Evolutionary conservation across 768 basidiomycete species (phyloP).

Genomic region (Leccinellum albellum): DNA sequence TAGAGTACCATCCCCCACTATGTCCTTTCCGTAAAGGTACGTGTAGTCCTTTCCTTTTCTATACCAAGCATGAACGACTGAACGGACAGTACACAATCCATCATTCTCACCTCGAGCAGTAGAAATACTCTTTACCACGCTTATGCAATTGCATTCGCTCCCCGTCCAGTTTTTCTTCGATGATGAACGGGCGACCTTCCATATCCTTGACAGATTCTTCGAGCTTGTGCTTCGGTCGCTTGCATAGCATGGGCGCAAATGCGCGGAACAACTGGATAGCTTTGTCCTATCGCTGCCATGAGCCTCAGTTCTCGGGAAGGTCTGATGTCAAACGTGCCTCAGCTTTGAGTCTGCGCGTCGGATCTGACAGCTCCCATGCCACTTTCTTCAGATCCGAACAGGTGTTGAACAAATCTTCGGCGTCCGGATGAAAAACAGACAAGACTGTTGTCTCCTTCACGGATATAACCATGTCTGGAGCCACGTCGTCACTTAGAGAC

Average conservation of each 20-base stretch:
- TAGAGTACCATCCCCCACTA: conserved; percentile 71
- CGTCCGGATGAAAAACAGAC: conserved; percentile 89
- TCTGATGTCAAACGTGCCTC: conserved; percentile 36
- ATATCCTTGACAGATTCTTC: conserved; percentile 85
- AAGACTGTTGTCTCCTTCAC: conserved; percentile 95
- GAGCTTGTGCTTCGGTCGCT: conserved; percentile 75
- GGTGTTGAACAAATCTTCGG: conserved; percentile 90
- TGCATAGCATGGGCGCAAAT: conserved; percentile 95
- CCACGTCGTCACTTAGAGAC: background rate
- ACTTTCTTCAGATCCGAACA: conserved; percentile 96
- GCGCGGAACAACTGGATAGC: conserved; percentile 75
- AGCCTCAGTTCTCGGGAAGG: background rate
- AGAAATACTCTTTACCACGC: conserved; percentile 85
- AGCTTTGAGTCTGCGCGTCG: conserved; percentile 57
- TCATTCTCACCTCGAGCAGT: conserved; percentile 73
- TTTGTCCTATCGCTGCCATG: conserved; percentile 61
- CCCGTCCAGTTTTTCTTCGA: conserved; percentile 97
- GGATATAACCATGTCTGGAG: conserved; percentile 81
- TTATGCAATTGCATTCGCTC: conserved; percentile 96
- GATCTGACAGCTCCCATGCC: conserved; percentile 83
- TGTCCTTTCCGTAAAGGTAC: conserved; percentile 83
- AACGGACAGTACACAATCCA: background rate
- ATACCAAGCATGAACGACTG: conserved; percentile 1
- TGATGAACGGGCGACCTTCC: conserved; percentile 72
- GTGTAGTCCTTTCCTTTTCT: conserved; percentile 93